Base-by-base conservation (phyloP, 768 basidiomycete species). In the Agaricus sinodeliciosus region DNA sequence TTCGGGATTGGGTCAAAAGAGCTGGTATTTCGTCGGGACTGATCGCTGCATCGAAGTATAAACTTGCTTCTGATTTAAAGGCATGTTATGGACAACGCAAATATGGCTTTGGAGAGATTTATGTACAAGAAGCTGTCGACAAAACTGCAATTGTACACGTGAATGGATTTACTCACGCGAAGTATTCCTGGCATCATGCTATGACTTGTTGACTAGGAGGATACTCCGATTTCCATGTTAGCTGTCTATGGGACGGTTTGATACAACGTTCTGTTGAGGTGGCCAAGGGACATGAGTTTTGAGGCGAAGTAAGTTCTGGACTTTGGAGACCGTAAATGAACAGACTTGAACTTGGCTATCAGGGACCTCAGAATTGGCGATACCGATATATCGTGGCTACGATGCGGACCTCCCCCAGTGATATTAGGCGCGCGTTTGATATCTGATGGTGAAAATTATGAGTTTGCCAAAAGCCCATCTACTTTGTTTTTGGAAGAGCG, bases 401-500 rank as follows among this genome's bases (percentile, higher is more conserved):
- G 9, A 42, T 47, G 8, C 16, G 12, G 43, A 31, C 12, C 37
- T 15, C 9, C n/a, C 31, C 19, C 35, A 25, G 45, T 41, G 43
- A 13, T 27, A 42, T 31, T n/a, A 87, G 90, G 90, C 26, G 81
- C 80, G 55, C 79, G 96, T 9, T 91, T 90, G 9, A 98, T 98
- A 51, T 95, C 93, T 28, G 96, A 96, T 43, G 96, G 96, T 13
- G 96, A 99, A 74, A 98, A 98, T 70, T 99, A 96, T 65, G 96
- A 99, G 69, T 76, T 99, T 22, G 96, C 98, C 34, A 99, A 95
- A 0, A 92, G 90, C 41, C 96, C 96, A 12, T 94, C 92, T 0
- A 94, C 98, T 46, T 66, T 99, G 31, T 95, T 97, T 74, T 76
- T 98, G 50, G 96, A 99, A 61, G 96, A 99, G 63, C 96, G 96